These are phyloP conservation scores for Yamadazyma scolyti DNA, from an alignment of 805 yeast species.

Conservation along the genomic window DNA sequence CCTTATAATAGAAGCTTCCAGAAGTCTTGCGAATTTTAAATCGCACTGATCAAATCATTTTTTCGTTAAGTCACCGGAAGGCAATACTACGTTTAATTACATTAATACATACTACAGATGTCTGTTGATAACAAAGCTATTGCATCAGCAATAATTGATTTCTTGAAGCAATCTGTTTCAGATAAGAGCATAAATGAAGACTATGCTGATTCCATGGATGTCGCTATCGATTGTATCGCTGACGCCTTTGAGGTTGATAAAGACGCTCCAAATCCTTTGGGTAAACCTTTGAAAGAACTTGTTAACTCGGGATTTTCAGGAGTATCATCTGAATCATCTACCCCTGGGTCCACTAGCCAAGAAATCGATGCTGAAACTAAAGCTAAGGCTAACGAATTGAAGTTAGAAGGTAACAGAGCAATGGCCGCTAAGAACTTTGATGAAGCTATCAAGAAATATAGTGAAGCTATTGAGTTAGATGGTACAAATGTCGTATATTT, in stretches of 20 bases:
- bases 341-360: constrained; percentile 6
- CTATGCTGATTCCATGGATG: constrained; percentile 83
- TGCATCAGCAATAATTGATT: constrained; percentile 72
- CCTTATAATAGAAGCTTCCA: constrained; percentile 1
- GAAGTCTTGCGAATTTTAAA: too few species aligned
- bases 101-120: constrained; percentile 23
- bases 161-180: constrained; percentile 55
- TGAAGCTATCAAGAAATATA: constrained; percentile 71
- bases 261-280: constrained; percentile 40
- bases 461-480: constrained; percentile 70
- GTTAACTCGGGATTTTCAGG: constrained; percentile 18
- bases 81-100: background rate
- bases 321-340: constrained; percentile 3
- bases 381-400: constrained; percentile 78
- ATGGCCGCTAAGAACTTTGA: constrained; percentile 75
- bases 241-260: constrained; percentile 76
- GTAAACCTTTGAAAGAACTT: constrained; percentile 46
- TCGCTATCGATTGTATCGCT: constrained; percentile 87
- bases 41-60: background rate
- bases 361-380: constrained; percentile 51
- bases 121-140: constrained; percentile 54
- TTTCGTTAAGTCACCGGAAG: background rate
- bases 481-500: constrained; percentile 77
- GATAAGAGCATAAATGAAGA: constrained; percentile 71
- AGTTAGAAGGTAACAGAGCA: constrained; percentile 83